Base-by-base conservation (phyloP, 352 stramenopile species). In the Phytophthora colocasiae region DNA sequence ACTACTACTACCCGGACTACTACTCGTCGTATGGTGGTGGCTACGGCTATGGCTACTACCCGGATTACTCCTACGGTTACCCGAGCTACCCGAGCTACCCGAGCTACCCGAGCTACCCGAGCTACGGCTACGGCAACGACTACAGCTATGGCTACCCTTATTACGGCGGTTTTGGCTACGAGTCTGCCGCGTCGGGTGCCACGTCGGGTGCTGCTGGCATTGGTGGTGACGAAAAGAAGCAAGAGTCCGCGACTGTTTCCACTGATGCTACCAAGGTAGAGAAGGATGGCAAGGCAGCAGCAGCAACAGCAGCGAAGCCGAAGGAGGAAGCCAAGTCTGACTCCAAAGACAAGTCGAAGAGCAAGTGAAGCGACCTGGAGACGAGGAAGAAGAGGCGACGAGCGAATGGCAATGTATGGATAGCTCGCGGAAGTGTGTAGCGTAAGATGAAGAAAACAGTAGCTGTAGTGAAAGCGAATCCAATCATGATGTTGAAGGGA, bases 241-340 rank as follows among this genome's bases (percentile, higher is more conserved):
- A 44, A 7, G 49, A 57, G 49, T 46, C 32, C 45, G 32, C 17
- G 4, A 55, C 48, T 44, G 31, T 22, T 8, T 6, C 32, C 19
- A 45, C 19, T 11, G 48, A 56, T 8, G 19, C 32, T 45, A n/a
- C 12, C 11, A 45, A 7, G 12, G 32, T 8, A 1, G 9, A 45
- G 32, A 56, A 56, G 31, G 48, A 56, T 11, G 24, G 19, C 48
- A 56, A 17, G 31, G 4, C 34, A 9, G 12, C 47, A 31, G 27
- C 27, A 31, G 22, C 22, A 22, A 19, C 19, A 19, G 22, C 22
- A 22, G 22, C 22, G 22, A 31, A 31, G 27, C 27, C 6, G 27
- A 31, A 31, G 27, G 27, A 31, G 27, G 27, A 31, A 31, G 27
- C 27, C 27, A 31, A 31, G 27, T 31, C 27, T 31, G 27, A 31